Percentiles rank a stretch among this genome's conserved stretches.
Conservation (phyloP, 176 grass and related monocot genomes). For the Aegilops longissima region DNA sequence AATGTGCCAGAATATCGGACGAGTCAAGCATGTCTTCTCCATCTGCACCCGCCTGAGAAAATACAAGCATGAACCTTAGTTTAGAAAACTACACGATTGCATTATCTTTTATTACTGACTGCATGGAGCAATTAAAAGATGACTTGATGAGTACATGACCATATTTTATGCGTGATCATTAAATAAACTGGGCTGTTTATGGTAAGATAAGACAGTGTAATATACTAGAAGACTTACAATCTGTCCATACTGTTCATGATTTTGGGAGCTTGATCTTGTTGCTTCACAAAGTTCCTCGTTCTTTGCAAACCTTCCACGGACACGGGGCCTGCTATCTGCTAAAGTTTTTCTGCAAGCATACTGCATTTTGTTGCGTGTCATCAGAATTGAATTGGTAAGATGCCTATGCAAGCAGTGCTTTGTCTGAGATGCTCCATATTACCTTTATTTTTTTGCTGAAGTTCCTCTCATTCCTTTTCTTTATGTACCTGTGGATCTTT, state of each 20-base stretch:
- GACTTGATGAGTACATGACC: background rate
- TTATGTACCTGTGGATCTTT: slow-evolving; percentile 93
- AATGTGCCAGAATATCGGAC: slow-evolving; percentile 55
- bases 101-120: background rate
- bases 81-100: background rate
- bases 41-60: slow-evolving; percentile 56
- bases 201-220: background rate
- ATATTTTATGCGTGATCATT: slow-evolving; percentile 15
- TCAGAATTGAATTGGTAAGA: slow-evolving; percentile 21
- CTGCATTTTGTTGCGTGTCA: slow-evolving; percentile 52
- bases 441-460: slow-evolving; percentile 99
- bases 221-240: slow-evolving; percentile 52
- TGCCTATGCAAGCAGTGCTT: slow-evolving; percentile 12
- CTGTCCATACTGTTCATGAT: slow-evolving; percentile 61
- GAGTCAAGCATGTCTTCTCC: slow-evolving; percentile 72
- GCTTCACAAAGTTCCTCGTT: slow-evolving; percentile 78
- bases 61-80: background rate
- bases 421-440: slow-evolving; percentile 32
- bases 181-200: slow-evolving; percentile 7
- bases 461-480: slow-evolving; percentile 90
- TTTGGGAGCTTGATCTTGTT: slow-evolving; percentile 45
- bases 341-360: slow-evolving; percentile 99
- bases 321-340: slow-evolving; percentile 89
- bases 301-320: slow-evolving; percentile 93
- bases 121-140: slow-evolving; percentile 1